Evolutionary conservation across 169 alveolate genomes (phyloP).

Genomic region (Eimeria sp.): DNA sequence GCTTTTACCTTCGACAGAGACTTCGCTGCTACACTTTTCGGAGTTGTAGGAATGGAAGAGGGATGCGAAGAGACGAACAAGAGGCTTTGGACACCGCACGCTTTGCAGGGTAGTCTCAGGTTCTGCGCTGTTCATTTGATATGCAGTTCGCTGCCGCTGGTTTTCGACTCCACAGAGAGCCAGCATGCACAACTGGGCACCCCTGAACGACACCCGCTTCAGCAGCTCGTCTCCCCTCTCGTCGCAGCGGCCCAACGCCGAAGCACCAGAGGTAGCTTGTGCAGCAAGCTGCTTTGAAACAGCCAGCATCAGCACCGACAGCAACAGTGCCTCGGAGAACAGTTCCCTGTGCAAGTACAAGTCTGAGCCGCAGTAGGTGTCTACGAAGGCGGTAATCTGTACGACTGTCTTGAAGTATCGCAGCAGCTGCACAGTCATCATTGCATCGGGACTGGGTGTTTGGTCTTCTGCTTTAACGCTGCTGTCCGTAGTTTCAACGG

Average conservation of each 20-base stretch:
- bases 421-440: constrained; percentile 5
- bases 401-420: background rate
- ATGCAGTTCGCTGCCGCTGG: background rate
- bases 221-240: constrained; percentile 2
- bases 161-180: background rate
- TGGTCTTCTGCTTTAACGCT: background rate
- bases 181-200: background rate
- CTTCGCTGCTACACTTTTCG: background rate
- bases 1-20: background rate
- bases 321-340: constrained; percentile 62
- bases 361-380: background rate
- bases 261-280: background rate
- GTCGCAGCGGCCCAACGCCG: background rate
- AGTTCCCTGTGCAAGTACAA: background rate
- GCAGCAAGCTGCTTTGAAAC: background rate
- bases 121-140: background rate
- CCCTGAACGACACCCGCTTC: background rate
- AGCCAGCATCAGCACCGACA: constrained; percentile 42
- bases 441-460: background rate
- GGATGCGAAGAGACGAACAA: constrained; percentile 5
- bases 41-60: background rate
- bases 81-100: constrained; percentile 18
- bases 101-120: background rate
- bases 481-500: background rate
- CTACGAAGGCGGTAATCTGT: background rate